Evolutionary conservation across 116 monocot genomes (phyloP).

Genomic region (Cymodocea nodosa): DNA sequence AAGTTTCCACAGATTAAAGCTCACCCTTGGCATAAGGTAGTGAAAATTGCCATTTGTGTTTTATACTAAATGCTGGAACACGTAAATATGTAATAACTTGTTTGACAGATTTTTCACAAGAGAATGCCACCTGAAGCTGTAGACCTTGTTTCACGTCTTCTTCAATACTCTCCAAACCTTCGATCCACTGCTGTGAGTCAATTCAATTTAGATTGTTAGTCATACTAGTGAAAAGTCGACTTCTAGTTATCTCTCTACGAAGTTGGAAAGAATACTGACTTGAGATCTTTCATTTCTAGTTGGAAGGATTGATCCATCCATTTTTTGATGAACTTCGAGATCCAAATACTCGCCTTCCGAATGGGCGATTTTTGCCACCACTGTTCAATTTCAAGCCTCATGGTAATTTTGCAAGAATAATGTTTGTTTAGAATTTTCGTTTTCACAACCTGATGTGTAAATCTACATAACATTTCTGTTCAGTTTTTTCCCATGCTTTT

Average conservation of each 20-base stretch:
- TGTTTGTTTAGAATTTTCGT: no score
- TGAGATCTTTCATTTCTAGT: conserved; percentile 15
- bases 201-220: not conserved
- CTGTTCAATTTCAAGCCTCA: conserved; percentile 82
- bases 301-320: conserved; percentile 60
- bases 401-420: conserved; percentile 17
- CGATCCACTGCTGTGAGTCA: conserved; percentile 61
- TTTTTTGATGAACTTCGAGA: conserved; percentile 84
- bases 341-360: conserved; percentile 64
- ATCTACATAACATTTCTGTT: not conserved
- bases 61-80: not conserved
- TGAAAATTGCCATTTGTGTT: no score
- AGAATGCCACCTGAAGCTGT: conserved; percentile 80
- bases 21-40: conserved; percentile 94
- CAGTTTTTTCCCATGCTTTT: not conserved
- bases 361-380: conserved; percentile 63
- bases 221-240: no score
- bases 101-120: conserved; percentile 52
- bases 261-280: no score
- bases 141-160: conserved; percentile 70
- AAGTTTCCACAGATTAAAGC: conserved; percentile 95
- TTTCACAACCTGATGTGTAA: no score
- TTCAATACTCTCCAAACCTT: conserved; percentile 71
- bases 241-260: no score
- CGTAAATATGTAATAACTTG: no score